Conservation (phyloP, 106 monocot species). For the Phalaenopsis equestris region DNA sequence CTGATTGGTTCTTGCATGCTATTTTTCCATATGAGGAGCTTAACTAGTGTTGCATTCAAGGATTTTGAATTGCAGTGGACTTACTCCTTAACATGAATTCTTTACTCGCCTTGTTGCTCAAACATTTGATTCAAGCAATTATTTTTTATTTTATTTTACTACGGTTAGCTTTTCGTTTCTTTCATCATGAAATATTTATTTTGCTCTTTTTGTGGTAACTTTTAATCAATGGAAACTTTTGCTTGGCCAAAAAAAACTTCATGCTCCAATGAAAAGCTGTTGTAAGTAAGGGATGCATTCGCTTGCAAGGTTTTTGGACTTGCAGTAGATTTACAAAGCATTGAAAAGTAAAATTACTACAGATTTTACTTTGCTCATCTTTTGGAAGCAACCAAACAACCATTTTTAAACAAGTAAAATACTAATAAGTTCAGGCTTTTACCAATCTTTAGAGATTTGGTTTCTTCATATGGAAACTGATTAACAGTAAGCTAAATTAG, state of each 20-base stretch:
- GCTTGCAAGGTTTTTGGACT: not conserved
- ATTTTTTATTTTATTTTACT: too few species aligned
- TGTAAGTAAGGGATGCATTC: conserved; percentile 1
- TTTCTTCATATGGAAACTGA: not conserved
- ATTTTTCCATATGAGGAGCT: not conserved
- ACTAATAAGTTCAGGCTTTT: not conserved
- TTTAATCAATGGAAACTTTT: not conserved
- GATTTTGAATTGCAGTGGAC: too few species aligned
- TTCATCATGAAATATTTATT: not conserved
- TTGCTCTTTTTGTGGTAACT: not conserved
- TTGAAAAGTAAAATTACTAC: not conserved
- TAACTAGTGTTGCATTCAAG: too few species aligned
- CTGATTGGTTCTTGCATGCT: not conserved
- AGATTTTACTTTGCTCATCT: not conserved
- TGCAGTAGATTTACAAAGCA: not conserved
- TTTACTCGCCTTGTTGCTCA: not conserved
- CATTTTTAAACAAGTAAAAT: too few species aligned
- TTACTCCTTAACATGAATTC: not conserved
- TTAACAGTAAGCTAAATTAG: too few species aligned
- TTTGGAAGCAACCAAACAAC: too few species aligned
- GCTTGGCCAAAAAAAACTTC: not conserved
- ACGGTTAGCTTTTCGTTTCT: too few species aligned
- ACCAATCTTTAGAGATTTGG: not conserved
- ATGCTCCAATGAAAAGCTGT: not conserved
- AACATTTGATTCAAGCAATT: not conserved